phyloP scores from a whole-genome alignment of 2,329 filamentous ascomycete genomes.

The Penicillium concentricum region DNA sequence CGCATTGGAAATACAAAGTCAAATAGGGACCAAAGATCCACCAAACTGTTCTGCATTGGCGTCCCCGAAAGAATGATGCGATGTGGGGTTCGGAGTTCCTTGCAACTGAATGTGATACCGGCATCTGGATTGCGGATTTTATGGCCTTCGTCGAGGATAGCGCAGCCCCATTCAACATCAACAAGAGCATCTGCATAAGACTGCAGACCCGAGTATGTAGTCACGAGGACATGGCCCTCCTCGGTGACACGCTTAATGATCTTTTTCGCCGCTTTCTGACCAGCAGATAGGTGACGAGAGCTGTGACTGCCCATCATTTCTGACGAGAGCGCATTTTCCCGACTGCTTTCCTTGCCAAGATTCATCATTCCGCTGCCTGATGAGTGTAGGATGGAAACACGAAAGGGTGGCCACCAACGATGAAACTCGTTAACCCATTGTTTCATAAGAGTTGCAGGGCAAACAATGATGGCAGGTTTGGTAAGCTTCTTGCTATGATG shows the following conservation, averaged over 20 bases:
- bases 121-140: conserved; percentile 98
- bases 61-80: conserved; percentile 93
- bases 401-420: conserved; percentile 97
- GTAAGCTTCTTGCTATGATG: conserved; percentile 86
- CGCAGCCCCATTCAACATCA: conserved; percentile 85
- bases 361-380: conserved; percentile 97
- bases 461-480: conserved; percentile 86
- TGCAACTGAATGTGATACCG: conserved; percentile 90
- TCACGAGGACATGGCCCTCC: conserved; percentile 89
- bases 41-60: conserved; percentile 95
- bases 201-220: conserved; percentile 93
- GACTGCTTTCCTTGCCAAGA: conserved; percentile 58
- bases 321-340: conserved; percentile 63
- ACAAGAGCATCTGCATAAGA: conserved; percentile 83
- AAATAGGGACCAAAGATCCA: conserved; percentile 94
- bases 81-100: conserved; percentile 85
- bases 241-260: conserved; percentile 80
- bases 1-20: conserved; percentile 98
- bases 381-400: conserved; percentile 91
- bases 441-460: conserved; percentile 88
- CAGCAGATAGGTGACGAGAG: conserved; percentile 46
- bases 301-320: conserved; percentile 51
- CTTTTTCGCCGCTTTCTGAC: conserved; percentile 68
- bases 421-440: conserved; percentile 99
- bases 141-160: conserved; percentile 93